Conservation (phyloP, 1,139 yeast species). For the Debaryomyces subglobosus region DNA sequence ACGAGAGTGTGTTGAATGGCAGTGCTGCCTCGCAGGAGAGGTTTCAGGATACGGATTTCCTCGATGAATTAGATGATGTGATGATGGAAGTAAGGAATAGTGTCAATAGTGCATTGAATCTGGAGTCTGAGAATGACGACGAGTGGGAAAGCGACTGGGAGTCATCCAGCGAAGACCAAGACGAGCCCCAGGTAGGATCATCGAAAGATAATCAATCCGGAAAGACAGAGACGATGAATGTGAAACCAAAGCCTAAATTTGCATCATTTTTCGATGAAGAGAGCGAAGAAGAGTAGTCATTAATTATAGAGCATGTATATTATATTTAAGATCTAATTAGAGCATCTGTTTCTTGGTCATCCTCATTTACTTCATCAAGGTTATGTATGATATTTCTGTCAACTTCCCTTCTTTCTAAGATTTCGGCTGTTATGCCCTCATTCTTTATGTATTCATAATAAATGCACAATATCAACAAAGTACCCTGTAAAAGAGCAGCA, state of each 20-base stretch:
- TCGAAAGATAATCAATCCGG: background rate
- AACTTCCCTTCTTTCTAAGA: slow-evolving; percentile 34
- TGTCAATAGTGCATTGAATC: slow-evolving; percentile 10
- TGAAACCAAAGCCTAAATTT: slow-evolving; percentile 11
- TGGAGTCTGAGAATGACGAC: slow-evolving; percentile 2
- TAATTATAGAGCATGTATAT: background rate
- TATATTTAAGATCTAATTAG: slow-evolving; percentile 3
- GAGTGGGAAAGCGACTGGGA: slow-evolving; percentile 13
- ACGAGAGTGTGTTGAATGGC: slow-evolving; percentile 9
- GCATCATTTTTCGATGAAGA: slow-evolving; percentile 14
- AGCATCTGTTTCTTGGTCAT: background rate
- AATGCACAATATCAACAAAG: slow-evolving; percentile 36
- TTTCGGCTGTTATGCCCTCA: slow-evolving; percentile 32
- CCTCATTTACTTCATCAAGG: slow-evolving; percentile 9
- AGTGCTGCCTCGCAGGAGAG: slow-evolving; percentile 13
- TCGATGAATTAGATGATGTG: slow-evolving; percentile 37
- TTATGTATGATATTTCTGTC: slow-evolving; percentile 38
- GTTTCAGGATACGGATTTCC: slow-evolving; percentile 34
- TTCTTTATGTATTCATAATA: slow-evolving; percentile 40
- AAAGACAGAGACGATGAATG: background rate
- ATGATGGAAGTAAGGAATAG: slow-evolving; percentile 23
- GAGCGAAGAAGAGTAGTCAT: background rate
- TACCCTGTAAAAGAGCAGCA: slow-evolving; percentile 70
- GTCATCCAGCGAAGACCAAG: slow-evolving; percentile 8
- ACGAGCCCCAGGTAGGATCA: slow-evolving; percentile 4